Conservation (phyloP, 352 stramenopile species). For the Pelagophyceae sp. region DNA sequence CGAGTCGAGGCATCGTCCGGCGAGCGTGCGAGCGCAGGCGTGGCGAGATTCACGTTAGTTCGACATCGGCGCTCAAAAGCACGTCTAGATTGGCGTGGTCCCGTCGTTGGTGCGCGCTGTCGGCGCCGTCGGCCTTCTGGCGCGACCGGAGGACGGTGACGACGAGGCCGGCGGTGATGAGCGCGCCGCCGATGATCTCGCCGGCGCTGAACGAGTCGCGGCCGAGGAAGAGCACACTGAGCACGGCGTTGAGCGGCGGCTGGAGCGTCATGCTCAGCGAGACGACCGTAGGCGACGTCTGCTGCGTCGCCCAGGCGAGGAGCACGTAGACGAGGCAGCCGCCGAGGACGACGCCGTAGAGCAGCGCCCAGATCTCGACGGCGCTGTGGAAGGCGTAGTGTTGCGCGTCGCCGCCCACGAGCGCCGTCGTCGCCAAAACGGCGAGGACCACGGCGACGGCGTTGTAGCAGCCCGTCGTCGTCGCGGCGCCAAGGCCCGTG, state of each 20-base stretch:
- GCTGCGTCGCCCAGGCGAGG: neutral
- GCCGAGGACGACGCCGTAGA: conserved; percentile 6
- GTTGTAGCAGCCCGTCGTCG: neutral
- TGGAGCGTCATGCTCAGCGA: conserved; percentile 11
- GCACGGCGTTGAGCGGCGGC: conserved; percentile 9
- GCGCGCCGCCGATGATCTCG: conserved; percentile 1
- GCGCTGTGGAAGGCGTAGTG: neutral
- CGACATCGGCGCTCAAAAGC: no score
- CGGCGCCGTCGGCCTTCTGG: no score
- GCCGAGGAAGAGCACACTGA: neutral
- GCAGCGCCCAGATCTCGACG: neutral
- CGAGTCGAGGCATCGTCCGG: no score
- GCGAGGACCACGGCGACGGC: neutral
- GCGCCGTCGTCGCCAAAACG: neutral
- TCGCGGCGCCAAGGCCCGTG: neutral
- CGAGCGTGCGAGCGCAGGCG: no score
- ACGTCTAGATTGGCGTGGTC: no score
- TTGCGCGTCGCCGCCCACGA: neutral
- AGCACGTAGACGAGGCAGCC: neutral
- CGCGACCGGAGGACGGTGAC: neutral
- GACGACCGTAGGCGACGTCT: neutral
- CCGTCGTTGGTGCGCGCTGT: no score
- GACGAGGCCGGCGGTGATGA: neutral
- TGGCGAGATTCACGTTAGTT: no score
- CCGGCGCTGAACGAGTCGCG: neutral